phyloP scores from a whole-genome alignment of 2,329 filamentous ascomycete species.

The Endocalyx cinctus region DNA sequence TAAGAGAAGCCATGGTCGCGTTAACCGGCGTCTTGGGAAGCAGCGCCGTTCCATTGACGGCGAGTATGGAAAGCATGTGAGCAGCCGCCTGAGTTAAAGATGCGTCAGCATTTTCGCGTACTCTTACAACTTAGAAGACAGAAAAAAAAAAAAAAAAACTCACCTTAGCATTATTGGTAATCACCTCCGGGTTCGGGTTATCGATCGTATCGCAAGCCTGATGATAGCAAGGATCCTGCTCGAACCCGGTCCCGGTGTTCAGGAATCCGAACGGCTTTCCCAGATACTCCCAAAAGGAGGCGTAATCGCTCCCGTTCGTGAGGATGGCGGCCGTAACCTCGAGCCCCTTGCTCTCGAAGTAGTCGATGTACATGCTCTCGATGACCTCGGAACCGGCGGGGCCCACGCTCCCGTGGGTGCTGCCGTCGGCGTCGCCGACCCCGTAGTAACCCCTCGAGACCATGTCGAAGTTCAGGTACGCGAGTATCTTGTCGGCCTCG shows the following conservation, averaged over 20 bases:
- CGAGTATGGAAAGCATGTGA: constrained; percentile 26
- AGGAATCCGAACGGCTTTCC: constrained; percentile 32
- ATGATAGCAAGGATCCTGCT: constrained; percentile 36
- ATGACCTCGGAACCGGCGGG: constrained; percentile 29
- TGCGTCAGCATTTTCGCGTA: not conserved
- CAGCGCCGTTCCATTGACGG: constrained; percentile 24
- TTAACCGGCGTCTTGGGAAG: constrained; percentile 27
- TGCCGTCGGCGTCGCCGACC: constrained; percentile 29
- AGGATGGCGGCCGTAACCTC: constrained; percentile 23
- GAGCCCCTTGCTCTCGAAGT: constrained; percentile 21
- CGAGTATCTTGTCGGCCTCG: constrained; percentile 23
- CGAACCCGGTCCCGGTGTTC: constrained; percentile 42
- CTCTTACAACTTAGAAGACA: not conserved
- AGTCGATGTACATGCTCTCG: constrained; percentile 26
- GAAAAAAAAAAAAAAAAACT: not conserved
- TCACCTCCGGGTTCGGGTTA: constrained; percentile 25
- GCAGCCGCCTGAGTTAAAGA: constrained; percentile 20
- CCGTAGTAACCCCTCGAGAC: constrained; percentile 27
- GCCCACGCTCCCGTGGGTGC: constrained; percentile 32
- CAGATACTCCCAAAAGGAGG: constrained; percentile 31
- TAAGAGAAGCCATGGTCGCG: constrained; percentile 14
- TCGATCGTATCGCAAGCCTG: constrained; percentile 28
- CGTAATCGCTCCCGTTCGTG: constrained; percentile 51
- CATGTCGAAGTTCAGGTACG: constrained; percentile 35
- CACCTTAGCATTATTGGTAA: constrained; percentile 29